phyloP scores from a whole-genome alignment of 2,329 filamentous ascomycete genomes.

The Fusarium torreyae region DNA sequence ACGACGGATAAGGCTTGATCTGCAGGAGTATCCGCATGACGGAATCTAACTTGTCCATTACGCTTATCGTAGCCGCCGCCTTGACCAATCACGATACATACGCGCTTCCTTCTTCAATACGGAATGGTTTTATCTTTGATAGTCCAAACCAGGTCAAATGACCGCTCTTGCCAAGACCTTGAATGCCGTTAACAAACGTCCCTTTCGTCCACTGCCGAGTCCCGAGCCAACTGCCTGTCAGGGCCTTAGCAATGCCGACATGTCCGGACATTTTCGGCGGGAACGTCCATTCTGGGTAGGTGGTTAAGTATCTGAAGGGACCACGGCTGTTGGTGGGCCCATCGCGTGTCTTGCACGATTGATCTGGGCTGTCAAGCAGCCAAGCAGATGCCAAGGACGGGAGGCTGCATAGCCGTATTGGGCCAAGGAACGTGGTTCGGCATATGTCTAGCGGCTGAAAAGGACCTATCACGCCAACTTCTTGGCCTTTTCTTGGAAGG shows the following conservation, averaged over 20 bases:
- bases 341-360: conserved; percentile 6
- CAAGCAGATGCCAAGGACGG: conserved; percentile 37
- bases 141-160: background rate
- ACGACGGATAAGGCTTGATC: conserved; percentile 26
- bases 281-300: conserved; percentile 34
- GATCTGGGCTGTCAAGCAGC: conserved; percentile 7
- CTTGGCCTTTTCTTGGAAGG: conserved; percentile 24
- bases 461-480: conserved; percentile 5
- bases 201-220: conserved; percentile 23
- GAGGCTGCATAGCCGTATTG: conserved; percentile 28
- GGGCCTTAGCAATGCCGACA: conserved; percentile 34
- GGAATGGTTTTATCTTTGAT: background rate
- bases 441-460: conserved; percentile 7
- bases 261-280: conserved; percentile 33
- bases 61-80: conserved; percentile 29
- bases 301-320: conserved; percentile 6
- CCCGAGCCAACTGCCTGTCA: conserved; percentile 30
- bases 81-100: conserved; percentile 4
- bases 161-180: conserved; percentile 6
- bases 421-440: conserved; percentile 11
- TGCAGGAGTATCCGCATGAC: conserved; percentile 30
- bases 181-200: conserved; percentile 14
- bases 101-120: background rate
- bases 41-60: conserved; percentile 25
- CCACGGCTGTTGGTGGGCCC: conserved; percentile 1